Percentiles rank a stretch among this genome's conserved stretches.
These are phyloP conservation scores for Penicillium egyptiacum DNA, from an alignment of 495 filamentous ascomycete genomes.

Conservation along the genomic window DNA sequence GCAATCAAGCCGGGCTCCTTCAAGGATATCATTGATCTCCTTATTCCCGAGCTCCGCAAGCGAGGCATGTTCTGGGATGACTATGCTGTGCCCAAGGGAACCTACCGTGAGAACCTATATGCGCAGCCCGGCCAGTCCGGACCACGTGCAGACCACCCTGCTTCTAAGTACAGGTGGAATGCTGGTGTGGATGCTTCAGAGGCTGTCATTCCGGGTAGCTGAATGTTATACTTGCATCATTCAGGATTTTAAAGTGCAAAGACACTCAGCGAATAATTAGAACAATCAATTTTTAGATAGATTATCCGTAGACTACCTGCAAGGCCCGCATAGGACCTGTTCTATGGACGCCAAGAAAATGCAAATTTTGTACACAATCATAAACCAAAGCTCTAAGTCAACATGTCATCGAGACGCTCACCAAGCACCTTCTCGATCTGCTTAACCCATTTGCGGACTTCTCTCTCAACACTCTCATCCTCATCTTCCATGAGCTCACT, in stretches of 20 bases:
- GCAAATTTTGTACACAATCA: conserved; percentile 32
- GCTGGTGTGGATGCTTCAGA: conserved; percentile 39
- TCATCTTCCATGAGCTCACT: conserved; percentile 95
- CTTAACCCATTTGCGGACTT: conserved; percentile 82
- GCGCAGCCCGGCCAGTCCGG: conserved; percentile 42
- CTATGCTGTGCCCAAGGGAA: conserved; percentile 45
- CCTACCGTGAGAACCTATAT: conserved; percentile 52
- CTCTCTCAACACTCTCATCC: conserved; percentile 84
- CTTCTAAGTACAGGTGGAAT: conserved; percentile 52
- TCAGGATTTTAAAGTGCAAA: not conserved
- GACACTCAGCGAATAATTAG: not conserved
- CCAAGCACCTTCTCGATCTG: conserved; percentile 84
- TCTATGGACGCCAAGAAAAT: conserved; percentile 32
- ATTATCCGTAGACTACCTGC: conserved; percentile 11
- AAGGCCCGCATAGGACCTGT: conserved; percentile 17
- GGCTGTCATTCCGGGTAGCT: conserved; percentile 23
- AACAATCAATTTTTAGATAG: conserved; percentile 13
- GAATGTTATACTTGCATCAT: not conserved
- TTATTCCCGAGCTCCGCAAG: conserved; percentile 45
- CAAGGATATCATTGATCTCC: conserved; percentile 58
- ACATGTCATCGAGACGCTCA: conserved; percentile 84
- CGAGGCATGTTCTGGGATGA: conserved; percentile 53
- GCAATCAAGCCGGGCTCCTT: conserved; percentile 62
- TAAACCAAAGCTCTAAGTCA: conserved; percentile 55
- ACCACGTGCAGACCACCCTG: conserved; percentile 48